Evolutionary conservation across 352 stramenopile genomes (phyloP), one percentile per base, ranked within the genome.

Genomic region (Phytophthora parvispora): DNA sequence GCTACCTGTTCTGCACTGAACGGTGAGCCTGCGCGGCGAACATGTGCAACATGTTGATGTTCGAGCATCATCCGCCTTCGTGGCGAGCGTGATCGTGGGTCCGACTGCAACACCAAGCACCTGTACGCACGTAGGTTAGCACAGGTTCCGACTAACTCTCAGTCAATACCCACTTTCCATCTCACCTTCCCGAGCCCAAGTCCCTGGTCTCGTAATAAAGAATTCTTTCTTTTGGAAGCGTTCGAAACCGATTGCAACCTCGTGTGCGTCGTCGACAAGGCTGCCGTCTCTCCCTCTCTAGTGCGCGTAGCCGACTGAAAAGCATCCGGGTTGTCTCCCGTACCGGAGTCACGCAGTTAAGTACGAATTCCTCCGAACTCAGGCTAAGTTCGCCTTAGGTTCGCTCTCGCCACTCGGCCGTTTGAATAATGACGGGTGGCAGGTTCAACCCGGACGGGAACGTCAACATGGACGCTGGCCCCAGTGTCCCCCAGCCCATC

Each of bases 361-460:
- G 7, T 48, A 48, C 40, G 40, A 27, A 1, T 13, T 27, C 5
- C 40, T 25, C 40, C 12, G 40, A 48, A 48, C 40, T n/a, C 5
- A 48, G 18, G 4, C 40, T 48, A 25, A 15, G 40, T 48, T 0
- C 40, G 40, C n/a, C 40, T 27, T 25, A 48, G 40, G 40, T 48
- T 48, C 40, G 40, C 40, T n/a, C 16, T 47, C 40, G 10, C 40
- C 34, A 40, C 40, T 25, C 40, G 5, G 18, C 40, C 9, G 40
- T 47, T 48, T 48, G 40, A 48, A 48, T n/a, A 48, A 48, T 48
- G n/a, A 15, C 40, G 40, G 40, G 40, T 25, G 40, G 40, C 40
- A 48, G 40, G n/a, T 25, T 47, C 18, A 7, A 47, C 38, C 38
- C 38, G 38, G 38, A 48, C 18, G 40, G 40, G 25, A n/a, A 48